phyloP scores from a whole-genome alignment of 768 basidiomycete species.

The Xerocomellus intermedius region DNA sequence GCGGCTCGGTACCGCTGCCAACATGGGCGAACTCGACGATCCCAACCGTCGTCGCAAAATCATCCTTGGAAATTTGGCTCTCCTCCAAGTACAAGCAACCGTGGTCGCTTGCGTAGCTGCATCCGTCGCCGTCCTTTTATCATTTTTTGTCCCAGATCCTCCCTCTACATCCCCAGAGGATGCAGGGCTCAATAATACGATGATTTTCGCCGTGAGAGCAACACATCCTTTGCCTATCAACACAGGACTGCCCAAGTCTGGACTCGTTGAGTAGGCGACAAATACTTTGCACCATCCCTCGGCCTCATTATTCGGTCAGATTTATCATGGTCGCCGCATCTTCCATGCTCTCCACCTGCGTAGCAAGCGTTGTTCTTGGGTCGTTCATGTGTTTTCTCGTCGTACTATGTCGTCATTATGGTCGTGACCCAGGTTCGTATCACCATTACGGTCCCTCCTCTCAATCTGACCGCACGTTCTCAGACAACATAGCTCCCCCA shows the following conservation, averaged over 20 bases:
- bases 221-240: constrained; percentile 25
- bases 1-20: constrained; percentile 90
- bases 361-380: constrained; percentile 78
- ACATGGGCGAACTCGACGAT: constrained; percentile 88
- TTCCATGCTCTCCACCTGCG: constrained; percentile 76
- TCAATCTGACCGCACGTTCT: neutral
- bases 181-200: constrained; percentile 11
- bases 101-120: constrained; percentile 88
- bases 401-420: constrained; percentile 69
- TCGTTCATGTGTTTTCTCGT: constrained; percentile 91
- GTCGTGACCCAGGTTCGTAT: constrained; percentile 77
- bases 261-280: constrained; percentile 38
- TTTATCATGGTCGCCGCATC: constrained; percentile 75
- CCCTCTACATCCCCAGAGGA: constrained; percentile 7
- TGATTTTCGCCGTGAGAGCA: constrained; percentile 15
- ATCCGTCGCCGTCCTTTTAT: constrained; percentile 69
- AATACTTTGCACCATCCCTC: neutral
- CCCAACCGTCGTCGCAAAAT: constrained; percentile 58
- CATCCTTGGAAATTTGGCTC: constrained; percentile 76
- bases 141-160: constrained; percentile 52
- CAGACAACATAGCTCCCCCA: constrained; percentile 95
- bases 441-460: neutral
- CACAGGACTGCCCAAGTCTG: constrained; percentile 34
- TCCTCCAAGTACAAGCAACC: constrained; percentile 92
- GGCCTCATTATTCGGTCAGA: constrained; percentile 39